These are phyloP conservation scores for Scleroderma bovista DNA, from an alignment of 768 basidiomycete species.

Conservation along the genomic window DNA sequence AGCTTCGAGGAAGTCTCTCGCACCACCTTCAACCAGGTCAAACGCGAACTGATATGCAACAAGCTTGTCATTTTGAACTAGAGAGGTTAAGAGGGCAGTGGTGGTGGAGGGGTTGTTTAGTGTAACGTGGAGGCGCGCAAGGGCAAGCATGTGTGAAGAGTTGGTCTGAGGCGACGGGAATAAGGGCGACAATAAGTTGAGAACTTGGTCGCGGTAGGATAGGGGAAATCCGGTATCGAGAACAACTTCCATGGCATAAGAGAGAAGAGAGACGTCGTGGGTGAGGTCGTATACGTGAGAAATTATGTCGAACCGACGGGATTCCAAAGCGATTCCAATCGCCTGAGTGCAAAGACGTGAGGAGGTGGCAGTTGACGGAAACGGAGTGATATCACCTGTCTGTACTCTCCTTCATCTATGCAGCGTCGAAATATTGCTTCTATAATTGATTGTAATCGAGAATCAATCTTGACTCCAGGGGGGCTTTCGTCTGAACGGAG, in stretches of 20 bases:
- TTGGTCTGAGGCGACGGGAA: constrained; percentile 77
- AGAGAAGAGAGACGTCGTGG: constrained; percentile 70
- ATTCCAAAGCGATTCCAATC: constrained; percentile 92
- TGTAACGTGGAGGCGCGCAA: constrained; percentile 88
- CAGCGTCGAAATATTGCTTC: constrained; percentile 86
- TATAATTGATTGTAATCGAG: constrained; percentile 76
- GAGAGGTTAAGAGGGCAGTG: constrained; percentile 62
- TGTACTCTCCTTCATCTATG: constrained; percentile 84
- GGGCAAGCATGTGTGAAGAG: constrained; percentile 69
- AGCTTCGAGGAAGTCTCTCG: constrained; percentile 85
- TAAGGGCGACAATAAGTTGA: constrained; percentile 74
- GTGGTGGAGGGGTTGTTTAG: constrained; percentile 79
- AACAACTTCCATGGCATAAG: constrained; percentile 90
- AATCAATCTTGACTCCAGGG: constrained; percentile 60
- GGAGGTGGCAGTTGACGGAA: constrained; percentile 1
- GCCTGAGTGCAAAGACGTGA: constrained; percentile 45
- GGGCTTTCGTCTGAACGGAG: constrained; percentile 52
- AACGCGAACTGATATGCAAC: constrained; percentile 95
- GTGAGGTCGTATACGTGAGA: constrained; percentile 68
- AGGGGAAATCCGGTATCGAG: constrained; percentile 87
- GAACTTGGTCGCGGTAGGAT: constrained; percentile 76
- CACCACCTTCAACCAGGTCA: constrained; percentile 90
- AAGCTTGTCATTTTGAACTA: constrained; percentile 65
- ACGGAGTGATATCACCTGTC: constrained; percentile 53
- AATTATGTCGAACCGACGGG: constrained; percentile 83